Evolutionary conservation across 352 stramenopile genomes (phyloP), one percentile per base, ranked within the genome.

Genomic region (Phytophthora vignae): DNA sequence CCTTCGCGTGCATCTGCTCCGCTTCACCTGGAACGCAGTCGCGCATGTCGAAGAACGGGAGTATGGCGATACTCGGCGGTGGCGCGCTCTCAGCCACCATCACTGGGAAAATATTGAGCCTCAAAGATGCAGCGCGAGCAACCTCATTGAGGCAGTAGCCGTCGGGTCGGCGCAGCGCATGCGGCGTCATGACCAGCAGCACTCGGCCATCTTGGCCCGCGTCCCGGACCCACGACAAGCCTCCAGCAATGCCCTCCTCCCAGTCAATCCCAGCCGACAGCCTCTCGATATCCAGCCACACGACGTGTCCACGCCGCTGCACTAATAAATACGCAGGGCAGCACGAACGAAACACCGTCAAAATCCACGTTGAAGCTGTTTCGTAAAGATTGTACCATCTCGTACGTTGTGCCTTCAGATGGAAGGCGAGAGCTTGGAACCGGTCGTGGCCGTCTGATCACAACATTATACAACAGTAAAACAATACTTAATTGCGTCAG

Each of bases 61-160:
- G 74, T 77, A 94, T 90, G 1, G 70, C 68, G 62, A 92, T 91
- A 36, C 81, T 78, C n/a, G 85, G 84, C 11, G 84, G 85, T 11
- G 87, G 87, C 21, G 84, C 79, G 55, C 85, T 93, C 31, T 93
- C 84, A 0, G 73, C 82, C 44, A 94, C 78, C 56, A 94, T 69
- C 11, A 90, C 85, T 3, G 85, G 87, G 49, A 94, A 94, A 63
- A 93, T 93, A 56, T 76, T 85, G 9, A 94, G 76, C 12, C 79
- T 76, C 36, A 90, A 75, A 17, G 82, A 78, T 21, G 83, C 81
- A 11, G 87, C 87, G 40, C 85, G 82, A 9, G 87, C 83, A 17
- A 94, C 87, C 72, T 94, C 87, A 66, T 94, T 94, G 60, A 94
- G 81, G 38, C 87, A 94, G 67, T 93, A 94, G 25, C 87, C 87